phyloP scores from a whole-genome alignment of 306 rosid species.

The Lathyrus sativus region DNA sequence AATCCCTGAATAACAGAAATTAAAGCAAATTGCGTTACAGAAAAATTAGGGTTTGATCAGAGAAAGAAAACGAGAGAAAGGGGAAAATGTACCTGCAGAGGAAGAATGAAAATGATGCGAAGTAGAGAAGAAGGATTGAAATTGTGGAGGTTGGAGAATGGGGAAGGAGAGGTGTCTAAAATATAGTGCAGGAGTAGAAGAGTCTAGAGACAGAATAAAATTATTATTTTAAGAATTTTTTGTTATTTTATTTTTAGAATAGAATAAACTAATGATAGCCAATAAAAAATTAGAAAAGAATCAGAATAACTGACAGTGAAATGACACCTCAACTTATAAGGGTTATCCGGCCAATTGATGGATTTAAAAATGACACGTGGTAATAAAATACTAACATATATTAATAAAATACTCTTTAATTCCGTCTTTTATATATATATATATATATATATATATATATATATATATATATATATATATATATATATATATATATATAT shows the following conservation, averaged over 20 bases:
- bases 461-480: no score
- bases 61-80: no score
- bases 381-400: no score
- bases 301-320: background rate
- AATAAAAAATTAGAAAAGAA: background rate
- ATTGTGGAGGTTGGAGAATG: background rate
- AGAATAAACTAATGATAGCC: background rate
- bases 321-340: background rate
- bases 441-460: no score
- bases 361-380: background rate
- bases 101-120: background rate
- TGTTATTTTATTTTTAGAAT: background rate
- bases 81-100: background rate
- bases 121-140: background rate
- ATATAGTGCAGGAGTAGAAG: constrained; percentile 16
- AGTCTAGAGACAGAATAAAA: constrained; percentile 23
- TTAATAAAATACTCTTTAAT: no score
- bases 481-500: no score
- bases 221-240: background rate
- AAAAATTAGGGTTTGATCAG: background rate
- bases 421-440: no score
- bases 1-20: constrained; percentile 1
- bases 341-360: background rate
- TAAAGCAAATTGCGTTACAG: background rate
- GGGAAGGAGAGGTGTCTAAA: background rate